These are phyloP conservation scores for Collybiopsis confluens DNA, from an alignment of 768 basidiomycete species.

Conservation along the genomic window DNA sequence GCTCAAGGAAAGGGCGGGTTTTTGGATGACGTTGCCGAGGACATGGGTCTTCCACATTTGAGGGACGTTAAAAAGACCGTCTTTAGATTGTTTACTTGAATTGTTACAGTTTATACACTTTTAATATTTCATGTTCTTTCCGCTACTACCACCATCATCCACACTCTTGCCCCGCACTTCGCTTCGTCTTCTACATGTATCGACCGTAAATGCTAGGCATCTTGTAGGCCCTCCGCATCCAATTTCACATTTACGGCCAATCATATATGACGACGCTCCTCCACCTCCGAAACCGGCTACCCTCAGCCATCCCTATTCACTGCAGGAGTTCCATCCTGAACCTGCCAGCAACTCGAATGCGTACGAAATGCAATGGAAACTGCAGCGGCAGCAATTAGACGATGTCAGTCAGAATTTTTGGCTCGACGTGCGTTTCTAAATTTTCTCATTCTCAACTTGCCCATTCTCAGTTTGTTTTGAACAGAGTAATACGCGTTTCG, in stretches of 20 bases:
- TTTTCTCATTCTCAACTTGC: background rate
- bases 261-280: constrained; percentile 64
- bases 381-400: constrained; percentile 70
- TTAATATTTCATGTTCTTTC: background rate
- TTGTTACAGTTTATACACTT: background rate
- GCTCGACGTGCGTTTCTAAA: constrained; percentile 59
- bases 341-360: constrained; percentile 25
- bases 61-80: constrained; percentile 10
- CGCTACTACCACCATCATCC: background rate
- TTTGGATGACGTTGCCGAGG: constrained; percentile 41
- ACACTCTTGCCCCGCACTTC: background rate
- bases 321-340: constrained; percentile 57
- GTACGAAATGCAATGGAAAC: constrained; percentile 63
- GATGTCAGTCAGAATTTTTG: constrained; percentile 77
- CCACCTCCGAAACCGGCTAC: constrained; percentile 29
- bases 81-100: constrained; percentile 2
- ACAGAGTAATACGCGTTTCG: constrained; percentile 80
- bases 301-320: constrained; percentile 70
- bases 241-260: constrained; percentile 73
- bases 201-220: constrained; percentile 18
- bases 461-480: constrained; percentile 7
- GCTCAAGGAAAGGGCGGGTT: constrained; percentile 26
- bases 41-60: constrained; percentile 35
- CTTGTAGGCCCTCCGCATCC: constrained; percentile 73
- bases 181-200: constrained; percentile 14